phyloP scores from a whole-genome alignment of 2,329 filamentous ascomycete species.

The Trichoderma hamatum region DNA sequence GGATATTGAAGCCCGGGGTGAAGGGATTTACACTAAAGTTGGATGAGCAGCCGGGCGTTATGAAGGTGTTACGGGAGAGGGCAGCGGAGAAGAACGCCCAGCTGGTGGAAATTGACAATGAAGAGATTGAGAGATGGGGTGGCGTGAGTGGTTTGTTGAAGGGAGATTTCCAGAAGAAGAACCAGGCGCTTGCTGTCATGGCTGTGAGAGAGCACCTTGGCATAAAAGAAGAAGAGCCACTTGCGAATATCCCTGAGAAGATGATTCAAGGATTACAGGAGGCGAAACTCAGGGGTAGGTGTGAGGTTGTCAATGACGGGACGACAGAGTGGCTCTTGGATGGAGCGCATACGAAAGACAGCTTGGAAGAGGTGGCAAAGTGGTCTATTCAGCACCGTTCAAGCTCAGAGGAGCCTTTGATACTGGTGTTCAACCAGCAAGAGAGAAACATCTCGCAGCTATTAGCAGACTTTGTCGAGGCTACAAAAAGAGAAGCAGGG shows the following conservation, averaged over 20 bases:
- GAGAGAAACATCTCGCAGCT: slow-evolving; percentile 74
- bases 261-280: slow-evolving; percentile 67
- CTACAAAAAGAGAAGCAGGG: slow-evolving; percentile 48
- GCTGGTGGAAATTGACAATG: slow-evolving; percentile 48
- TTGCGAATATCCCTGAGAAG: slow-evolving; percentile 39
- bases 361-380: slow-evolving; percentile 71
- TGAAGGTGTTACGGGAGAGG: slow-evolving; percentile 60
- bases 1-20: slow-evolving; percentile 73
- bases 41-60: slow-evolving; percentile 42
- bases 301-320: slow-evolving; percentile 63
- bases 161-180: slow-evolving; percentile 59
- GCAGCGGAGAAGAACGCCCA: slow-evolving; percentile 56
- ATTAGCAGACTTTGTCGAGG: slow-evolving; percentile 63
- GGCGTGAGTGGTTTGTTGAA: slow-evolving; percentile 48
- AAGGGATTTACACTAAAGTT: slow-evolving; percentile 42
- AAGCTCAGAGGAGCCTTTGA: slow-evolving; percentile 38
- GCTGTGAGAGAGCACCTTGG: slow-evolving; percentile 62
- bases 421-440: slow-evolving; percentile 92
- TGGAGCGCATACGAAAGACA: slow-evolving; percentile 85
- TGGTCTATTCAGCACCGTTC: slow-evolving; percentile 70
- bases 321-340: slow-evolving; percentile 77
- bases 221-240: slow-evolving; percentile 31
- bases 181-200: slow-evolving; percentile 59
- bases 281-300: slow-evolving; percentile 74
- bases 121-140: slow-evolving; percentile 46